phyloP scores from a whole-genome alignment of 345 rosid genomes.

The Camelina sativa region DNA sequence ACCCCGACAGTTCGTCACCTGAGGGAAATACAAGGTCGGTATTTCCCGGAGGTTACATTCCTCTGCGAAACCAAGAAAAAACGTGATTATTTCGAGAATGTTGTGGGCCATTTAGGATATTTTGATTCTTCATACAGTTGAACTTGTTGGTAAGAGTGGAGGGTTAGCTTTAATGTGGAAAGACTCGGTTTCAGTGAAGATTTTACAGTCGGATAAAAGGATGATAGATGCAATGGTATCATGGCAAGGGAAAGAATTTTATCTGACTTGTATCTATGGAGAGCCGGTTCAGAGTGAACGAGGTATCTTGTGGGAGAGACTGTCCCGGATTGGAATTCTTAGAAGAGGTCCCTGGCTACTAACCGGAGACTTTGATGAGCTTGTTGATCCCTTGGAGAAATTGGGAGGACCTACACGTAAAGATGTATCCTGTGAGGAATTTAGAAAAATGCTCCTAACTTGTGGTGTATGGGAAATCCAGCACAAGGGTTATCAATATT shows the following conservation, averaged over 20 bases:
- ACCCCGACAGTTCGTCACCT: neutral
- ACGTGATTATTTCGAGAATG: neutral
- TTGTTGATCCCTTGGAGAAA: neutral
- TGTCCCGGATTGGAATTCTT: rapidly evolving
- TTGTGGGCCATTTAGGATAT: neutral
- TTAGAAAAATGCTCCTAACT: neutral
- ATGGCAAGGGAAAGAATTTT: neutral
- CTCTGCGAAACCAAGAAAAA: neutral
- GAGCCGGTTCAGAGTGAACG: neutral
- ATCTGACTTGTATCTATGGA: neutral
- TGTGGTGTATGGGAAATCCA: neutral
- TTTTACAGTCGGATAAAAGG: neutral
- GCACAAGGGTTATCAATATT: neutral
- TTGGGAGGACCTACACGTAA: neutral
- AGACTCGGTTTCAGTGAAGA: rapidly evolving
- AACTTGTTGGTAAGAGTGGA: neutral
- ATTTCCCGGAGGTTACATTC: neutral
- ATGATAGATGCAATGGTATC: neutral
- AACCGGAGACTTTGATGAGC: neutral
- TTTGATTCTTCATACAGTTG: neutral
- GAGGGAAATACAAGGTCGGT: neutral
- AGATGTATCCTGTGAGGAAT: neutral
- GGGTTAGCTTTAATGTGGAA: neutral
- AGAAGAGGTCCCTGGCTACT: neutral
- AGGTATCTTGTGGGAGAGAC: neutral